Base-by-base conservation (phyloP, 192 early-diverging fungal genomes). In the Thamnidium elegans region DNA sequence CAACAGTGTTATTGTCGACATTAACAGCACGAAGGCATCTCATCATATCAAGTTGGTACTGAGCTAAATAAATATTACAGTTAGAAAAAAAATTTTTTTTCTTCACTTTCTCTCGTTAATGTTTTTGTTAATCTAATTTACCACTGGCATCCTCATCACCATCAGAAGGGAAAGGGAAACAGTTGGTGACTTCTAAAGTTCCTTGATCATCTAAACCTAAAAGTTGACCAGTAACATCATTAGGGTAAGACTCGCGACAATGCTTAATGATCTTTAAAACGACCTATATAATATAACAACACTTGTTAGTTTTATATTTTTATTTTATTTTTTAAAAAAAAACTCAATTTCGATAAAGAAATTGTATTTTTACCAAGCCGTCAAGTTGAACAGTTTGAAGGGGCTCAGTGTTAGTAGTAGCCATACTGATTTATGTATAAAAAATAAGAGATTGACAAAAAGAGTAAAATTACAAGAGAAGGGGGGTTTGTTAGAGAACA, bases 261-360 rank as follows among this genome's bases (percentile, higher is more conserved):
- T 98, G 96, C 84, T 99, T 99, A 72, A 92, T 86, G 78, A 99
- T 98, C 83, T 96, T 93, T 45, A 98, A 80, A n/a, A 95, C 84
- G 43, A 93, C 92, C 83, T 85, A 65, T 47, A 54, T 15, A 23
- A 43, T 14, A 2, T 6, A n/a, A n/a, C 26, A 26, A 26, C 26
- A 26, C 3, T 26, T 26, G 26, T 26, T 26, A 30, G 56, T 17
- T 50, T 8, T 15, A 45, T 23, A n/a, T n/a, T n/a, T n/a, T n/a
- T n/a, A n/a, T 58, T 21, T 46, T 66, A 47, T 26, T n/a, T 56
- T 62, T 23, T 15, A 48, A 21, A 10, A 21, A 11, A 36, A 23
- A 11, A 26, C 13, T n/a, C 3, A 14, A 17, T 8, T 30, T 26
- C 5, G 7, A 14, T 13, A 30, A 54, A 54, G 5, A 30, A 26